These are phyloP conservation scores for Nasturtium officinale DNA, from an alignment of 345 rosid species.

Conservation along the genomic window DNA sequence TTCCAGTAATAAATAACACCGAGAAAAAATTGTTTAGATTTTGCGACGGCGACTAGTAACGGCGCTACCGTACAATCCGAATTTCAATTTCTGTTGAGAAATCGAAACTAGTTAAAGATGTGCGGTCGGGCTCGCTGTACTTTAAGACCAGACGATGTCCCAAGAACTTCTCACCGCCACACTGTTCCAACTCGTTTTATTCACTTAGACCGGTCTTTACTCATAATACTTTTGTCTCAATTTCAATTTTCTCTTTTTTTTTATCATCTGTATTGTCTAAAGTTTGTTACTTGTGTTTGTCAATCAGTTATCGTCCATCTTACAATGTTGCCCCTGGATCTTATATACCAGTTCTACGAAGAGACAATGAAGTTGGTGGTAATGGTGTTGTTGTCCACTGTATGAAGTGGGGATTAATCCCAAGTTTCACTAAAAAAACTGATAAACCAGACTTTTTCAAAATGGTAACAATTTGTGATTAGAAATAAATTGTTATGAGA, in stretches of 20 bases:
- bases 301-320: slow-evolving; percentile 72
- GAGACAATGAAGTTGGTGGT: slow-evolving; percentile 50
- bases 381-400: slow-evolving; percentile 62
- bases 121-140: slow-evolving; percentile 89
- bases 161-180: slow-evolving; percentile 67
- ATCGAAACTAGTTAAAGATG: slow-evolving; percentile 45
- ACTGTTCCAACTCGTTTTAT: slow-evolving; percentile 47
- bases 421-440: slow-evolving; percentile 70
- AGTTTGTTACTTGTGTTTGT: background rate
- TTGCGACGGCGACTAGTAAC: background rate
- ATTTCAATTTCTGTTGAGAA: background rate
- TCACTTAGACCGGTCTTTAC: slow-evolving; percentile 58
- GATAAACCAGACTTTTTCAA: slow-evolving; percentile 87
- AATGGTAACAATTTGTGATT: slow-evolving; percentile 55
- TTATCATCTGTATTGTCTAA: background rate
- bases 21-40: no score
- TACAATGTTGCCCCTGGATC: slow-evolving; percentile 77
- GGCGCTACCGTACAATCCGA: background rate
- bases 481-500: no score
- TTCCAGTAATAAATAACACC: no score
- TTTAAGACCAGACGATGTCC: slow-evolving; percentile 64
- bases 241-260: background rate
- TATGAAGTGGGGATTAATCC: slow-evolving; percentile 94
- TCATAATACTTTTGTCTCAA: background rate
- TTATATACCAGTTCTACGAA: slow-evolving; percentile 64